Conservation (phyloP, 2,329 filamentous ascomycete species). For the Penicillium crustosum region DNA sequence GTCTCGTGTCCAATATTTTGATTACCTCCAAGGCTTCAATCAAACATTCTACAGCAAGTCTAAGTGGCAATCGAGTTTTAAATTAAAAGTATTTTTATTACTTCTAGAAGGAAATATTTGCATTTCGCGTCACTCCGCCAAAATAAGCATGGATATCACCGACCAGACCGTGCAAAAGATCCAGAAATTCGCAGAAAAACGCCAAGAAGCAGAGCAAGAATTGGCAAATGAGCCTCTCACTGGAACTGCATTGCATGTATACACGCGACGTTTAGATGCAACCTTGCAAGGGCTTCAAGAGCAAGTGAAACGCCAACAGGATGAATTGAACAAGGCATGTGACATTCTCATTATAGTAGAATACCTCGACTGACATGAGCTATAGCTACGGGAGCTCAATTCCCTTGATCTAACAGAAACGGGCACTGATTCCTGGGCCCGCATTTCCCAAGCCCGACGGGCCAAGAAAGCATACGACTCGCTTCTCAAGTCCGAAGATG, state of each 20-base stretch:
- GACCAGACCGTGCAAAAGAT: conserved; percentile 37
- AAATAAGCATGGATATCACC: conserved; percentile 31
- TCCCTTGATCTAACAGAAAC: conserved; percentile 33
- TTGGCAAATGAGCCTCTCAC: conserved; percentile 31
- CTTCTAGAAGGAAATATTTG: background rate
- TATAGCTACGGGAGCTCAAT: conserved; percentile 36
- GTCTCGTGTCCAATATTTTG: conserved; percentile 2
- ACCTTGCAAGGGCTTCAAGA: conserved; percentile 67
- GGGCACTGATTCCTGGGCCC: conserved; percentile 30
- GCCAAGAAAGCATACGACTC: conserved; percentile 67
- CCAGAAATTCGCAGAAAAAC: conserved; percentile 36
- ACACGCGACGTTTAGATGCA: conserved; percentile 55
- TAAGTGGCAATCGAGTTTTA: background rate
- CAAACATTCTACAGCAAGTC: conserved; percentile 2
- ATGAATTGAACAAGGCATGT: conserved; percentile 48
- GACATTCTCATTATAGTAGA: background rate
- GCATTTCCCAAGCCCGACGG: conserved; percentile 49
- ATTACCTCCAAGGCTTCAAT: background rate
- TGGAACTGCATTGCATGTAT: conserved; percentile 32
- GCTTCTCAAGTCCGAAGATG: conserved; percentile 61
- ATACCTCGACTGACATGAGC: conserved; percentile 15
- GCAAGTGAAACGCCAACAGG: conserved; percentile 50
- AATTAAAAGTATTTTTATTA: background rate
- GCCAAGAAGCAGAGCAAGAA: conserved; percentile 36
- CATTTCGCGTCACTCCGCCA: background rate